Evolutionary conservation across 495 filamentous ascomycete species (phyloP).

Genomic region (Talaromyces thailandensis): DNA sequence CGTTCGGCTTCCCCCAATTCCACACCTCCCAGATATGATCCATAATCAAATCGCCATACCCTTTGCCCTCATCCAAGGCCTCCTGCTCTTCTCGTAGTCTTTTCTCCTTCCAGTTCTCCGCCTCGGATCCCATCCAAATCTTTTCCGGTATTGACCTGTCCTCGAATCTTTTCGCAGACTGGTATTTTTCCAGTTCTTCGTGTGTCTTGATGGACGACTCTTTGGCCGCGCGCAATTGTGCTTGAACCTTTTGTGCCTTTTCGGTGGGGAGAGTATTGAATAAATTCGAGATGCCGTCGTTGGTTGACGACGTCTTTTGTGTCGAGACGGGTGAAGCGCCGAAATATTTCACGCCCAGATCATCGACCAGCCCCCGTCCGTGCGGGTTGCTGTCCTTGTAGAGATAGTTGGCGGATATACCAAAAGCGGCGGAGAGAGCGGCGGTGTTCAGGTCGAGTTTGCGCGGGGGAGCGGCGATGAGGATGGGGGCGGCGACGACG

Average conservation of each 20-base stretch:
- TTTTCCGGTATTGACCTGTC: constrained; percentile 37
- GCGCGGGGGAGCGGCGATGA: constrained; percentile 69
- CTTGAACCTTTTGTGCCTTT: constrained; percentile 44
- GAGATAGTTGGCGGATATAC: constrained; percentile 58
- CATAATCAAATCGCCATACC: constrained; percentile 72
- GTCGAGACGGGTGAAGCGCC: neutral
- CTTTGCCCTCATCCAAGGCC: constrained; percentile 66
- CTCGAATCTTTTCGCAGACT: constrained; percentile 21
- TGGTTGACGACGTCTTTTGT: neutral
- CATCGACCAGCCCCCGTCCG: constrained; percentile 41
- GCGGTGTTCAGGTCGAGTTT: constrained; percentile 59
- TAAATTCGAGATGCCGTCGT: constrained; percentile 6
- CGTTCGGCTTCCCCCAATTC: constrained; percentile 40
- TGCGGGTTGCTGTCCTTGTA: constrained; percentile 29
- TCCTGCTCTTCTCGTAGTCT: constrained; percentile 61
- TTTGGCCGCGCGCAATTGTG: constrained; percentile 25
- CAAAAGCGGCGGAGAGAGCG: constrained; percentile 49
- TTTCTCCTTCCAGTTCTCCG: constrained; percentile 62
- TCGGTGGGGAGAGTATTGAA: constrained; percentile 40
- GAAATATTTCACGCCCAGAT: constrained; percentile 27
- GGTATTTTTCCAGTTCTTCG: constrained; percentile 33
- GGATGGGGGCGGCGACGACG: constrained; percentile 59
- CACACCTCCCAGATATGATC: constrained; percentile 81
- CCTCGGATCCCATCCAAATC: constrained; percentile 59
- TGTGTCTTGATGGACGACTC: constrained; percentile 17